Evolutionary conservation across 2,329 filamentous ascomycete genomes (phyloP), one percentile per base, ranked within the genome.

Genomic region (Huntiella decipiens): DNA sequence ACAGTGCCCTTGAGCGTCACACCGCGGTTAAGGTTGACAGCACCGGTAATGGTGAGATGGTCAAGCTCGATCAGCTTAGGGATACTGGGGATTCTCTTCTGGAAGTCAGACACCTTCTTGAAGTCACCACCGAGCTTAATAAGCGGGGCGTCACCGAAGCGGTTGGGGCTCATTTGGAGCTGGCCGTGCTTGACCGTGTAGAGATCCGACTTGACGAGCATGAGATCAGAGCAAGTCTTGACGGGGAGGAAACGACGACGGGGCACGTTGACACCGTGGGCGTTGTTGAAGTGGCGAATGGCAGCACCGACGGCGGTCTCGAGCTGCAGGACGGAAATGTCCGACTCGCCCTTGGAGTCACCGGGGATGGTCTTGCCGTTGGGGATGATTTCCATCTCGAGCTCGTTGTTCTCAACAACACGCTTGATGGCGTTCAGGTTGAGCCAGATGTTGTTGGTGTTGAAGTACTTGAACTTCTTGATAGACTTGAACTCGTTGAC

Each of bases 381-480:
- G 63, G 91, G 87, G 57, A 98, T 98, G 62, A 98, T 98, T 70
- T 98, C 91, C 83, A 98, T 93, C 67, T 87, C 83, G 46, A 98
- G 79, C 71, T 96, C 88, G 63, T 94, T 85, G 65, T 92, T 86
- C 76, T 96, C 91, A 5, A 98, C 91, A 46, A 98, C 86, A 51
- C 91, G 87, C 81, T 96, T 96, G 68, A 98, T 82, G 55, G 91
- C 91, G 62, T 84, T 79, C 57, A 95, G 74, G 70, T 94, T 94
- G 74, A 98, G 82, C 91, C 91, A 98, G 68, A 98, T 95, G 77
- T 98, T 98, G 82, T 98, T 98, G 66, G 91, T 98, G 78, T 98
- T 98, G 81, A 98, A 98, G 79, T 98, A 98, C 76, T 93, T 95
- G 82, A 98, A 98, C 76, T 98, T 98, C 81, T 98, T 98, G 74